phyloP scores from a whole-genome alignment of 768 basidiomycete species.

The Lactarius trivialis region DNA sequence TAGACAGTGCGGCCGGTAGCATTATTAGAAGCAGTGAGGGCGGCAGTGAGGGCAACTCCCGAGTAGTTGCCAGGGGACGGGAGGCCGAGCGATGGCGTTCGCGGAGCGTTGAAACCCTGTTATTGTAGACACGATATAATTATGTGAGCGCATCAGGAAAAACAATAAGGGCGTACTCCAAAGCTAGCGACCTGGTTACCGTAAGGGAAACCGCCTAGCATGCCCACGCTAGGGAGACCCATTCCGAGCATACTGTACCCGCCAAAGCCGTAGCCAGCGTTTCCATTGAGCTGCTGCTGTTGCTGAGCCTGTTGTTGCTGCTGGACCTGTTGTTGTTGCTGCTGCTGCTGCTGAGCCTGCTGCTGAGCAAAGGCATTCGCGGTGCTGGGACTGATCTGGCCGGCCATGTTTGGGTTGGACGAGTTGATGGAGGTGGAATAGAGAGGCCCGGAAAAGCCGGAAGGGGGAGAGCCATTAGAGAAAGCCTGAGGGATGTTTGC shows the following conservation, averaged over 20 bases:
- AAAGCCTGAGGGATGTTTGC: constrained; percentile 52
- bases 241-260: constrained; percentile 77
- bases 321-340: constrained; percentile 36
- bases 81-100: constrained; percentile 61
- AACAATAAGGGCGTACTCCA: constrained; percentile 42
- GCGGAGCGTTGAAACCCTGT: constrained; percentile 47
- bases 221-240: constrained; percentile 68
- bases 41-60: constrained; percentile 69
- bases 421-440: constrained; percentile 64
- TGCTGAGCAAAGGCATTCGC: constrained; percentile 50
- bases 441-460: constrained; percentile 47
- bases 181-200: constrained; percentile 63
- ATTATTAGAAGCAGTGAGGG: constrained; percentile 54
- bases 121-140: neutral
- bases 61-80: constrained; percentile 69
- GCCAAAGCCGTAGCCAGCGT: constrained; percentile 51
- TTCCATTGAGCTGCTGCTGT: constrained; percentile 23
- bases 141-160: neutral
- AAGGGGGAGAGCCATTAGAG: constrained; percentile 44
- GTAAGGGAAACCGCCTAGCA: constrained; percentile 68
- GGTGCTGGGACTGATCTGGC: constrained; percentile 64
- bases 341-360: constrained; percentile 35
- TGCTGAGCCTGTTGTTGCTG: constrained; percentile 36
- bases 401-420: constrained; percentile 39
- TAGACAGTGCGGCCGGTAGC: constrained; percentile 86